These are phyloP conservation scores for Aspergillus candidus DNA, from an alignment of 2,329 filamentous ascomycete genomes.

Conservation along the genomic window DNA sequence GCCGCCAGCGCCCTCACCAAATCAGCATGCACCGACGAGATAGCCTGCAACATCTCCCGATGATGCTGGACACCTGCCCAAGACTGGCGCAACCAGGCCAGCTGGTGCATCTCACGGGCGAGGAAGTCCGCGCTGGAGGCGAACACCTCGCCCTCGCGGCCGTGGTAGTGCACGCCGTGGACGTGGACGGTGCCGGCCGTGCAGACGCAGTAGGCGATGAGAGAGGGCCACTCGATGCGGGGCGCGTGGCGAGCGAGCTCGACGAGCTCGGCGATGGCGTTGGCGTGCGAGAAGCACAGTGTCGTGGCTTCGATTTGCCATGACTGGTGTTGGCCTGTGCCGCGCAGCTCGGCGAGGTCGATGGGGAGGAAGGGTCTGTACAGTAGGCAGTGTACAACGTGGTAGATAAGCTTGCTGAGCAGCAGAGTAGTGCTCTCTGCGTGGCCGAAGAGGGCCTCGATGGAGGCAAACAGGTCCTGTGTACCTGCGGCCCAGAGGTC, in stretches of 20 bases:
- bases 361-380: constrained; percentile 84
- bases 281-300: constrained; percentile 78
- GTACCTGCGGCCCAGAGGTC: constrained; percentile 81
- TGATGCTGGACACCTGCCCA: constrained; percentile 79
- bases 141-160: constrained; percentile 57
- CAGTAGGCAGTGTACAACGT: constrained; percentile 78
- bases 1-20: constrained; percentile 66
- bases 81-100: constrained; percentile 65
- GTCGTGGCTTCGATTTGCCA: constrained; percentile 92
- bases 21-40: constrained; percentile 73
- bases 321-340: constrained; percentile 76
- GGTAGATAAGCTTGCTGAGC: constrained; percentile 79
- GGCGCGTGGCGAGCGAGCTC: constrained; percentile 69
- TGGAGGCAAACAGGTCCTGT: constrained; percentile 69
- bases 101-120: constrained; percentile 70
- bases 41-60: constrained; percentile 67
- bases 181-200: constrained; percentile 85
- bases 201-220: constrained; percentile 80
- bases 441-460: constrained; percentile 69
- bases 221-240: constrained; percentile 76
- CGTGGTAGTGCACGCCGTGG: constrained; percentile 73
- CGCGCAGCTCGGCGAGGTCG: constrained; percentile 71
- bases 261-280: constrained; percentile 76
- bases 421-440: constrained; percentile 72
- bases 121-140: constrained; percentile 64